These are phyloP conservation scores for Tetrapyrgos nigripes DNA, from an alignment of 1,284 basidiomycete species.

Conservation along the genomic window DNA sequence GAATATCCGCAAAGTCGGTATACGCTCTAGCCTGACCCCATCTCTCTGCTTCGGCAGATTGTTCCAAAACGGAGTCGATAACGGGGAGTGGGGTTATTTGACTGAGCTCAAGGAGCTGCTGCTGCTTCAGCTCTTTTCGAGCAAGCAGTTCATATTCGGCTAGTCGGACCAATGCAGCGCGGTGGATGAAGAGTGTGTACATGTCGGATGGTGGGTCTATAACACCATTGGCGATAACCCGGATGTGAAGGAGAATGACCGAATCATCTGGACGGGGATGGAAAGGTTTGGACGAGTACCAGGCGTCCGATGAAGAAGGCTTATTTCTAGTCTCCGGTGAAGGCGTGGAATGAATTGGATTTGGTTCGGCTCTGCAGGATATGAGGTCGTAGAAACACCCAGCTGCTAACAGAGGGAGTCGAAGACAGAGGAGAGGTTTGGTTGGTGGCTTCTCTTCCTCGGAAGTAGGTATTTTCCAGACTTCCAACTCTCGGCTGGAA, in stretches of 20 bases:
- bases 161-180: conserved; percentile 35
- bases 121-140: background rate
- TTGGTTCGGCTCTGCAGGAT: conserved; percentile 52
- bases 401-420: conserved; percentile 41
- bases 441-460: conserved; percentile 17
- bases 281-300: conserved; percentile 31
- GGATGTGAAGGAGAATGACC: conserved; percentile 48
- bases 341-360: conserved; percentile 37
- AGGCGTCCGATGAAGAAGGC: background rate
- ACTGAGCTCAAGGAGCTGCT: too few species aligned
- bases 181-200: conserved; percentile 48
- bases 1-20: too few species aligned
- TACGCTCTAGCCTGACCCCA: too few species aligned
- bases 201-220: conserved; percentile 17
- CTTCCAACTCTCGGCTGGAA: conserved; percentile 39
- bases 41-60: too few species aligned
- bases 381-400: conserved; percentile 35
- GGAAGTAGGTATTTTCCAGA: conserved; percentile 41
- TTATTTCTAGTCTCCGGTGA: too few species aligned
- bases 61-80: too few species aligned
- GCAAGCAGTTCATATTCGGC: background rate
- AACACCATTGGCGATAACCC: conserved; percentile 23
- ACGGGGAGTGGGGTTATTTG: too few species aligned
- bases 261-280: conserved; percentile 40
- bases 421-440: conserved; percentile 33